Percentiles rank a stretch among this genome's conserved stretches.
Evolutionary conservation across 129 eudicot genomes (phyloP).

Genomic region (Cynara cardunculus): DNA sequence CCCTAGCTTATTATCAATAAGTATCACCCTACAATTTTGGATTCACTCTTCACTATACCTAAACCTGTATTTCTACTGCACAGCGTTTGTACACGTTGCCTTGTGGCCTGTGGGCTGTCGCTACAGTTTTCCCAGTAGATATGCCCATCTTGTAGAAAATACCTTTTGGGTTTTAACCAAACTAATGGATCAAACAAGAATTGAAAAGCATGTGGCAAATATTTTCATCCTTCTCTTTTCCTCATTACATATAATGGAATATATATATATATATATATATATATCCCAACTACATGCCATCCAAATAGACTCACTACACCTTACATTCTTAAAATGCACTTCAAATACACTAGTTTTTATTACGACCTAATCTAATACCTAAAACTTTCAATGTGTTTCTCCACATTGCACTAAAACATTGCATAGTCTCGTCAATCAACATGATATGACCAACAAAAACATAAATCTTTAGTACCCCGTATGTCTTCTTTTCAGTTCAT

Average conservation of each 20-base stretch:
- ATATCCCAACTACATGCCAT: background rate
- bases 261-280: background rate
- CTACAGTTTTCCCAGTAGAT: background rate
- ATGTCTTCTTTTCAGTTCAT: slow-evolving; percentile 7
- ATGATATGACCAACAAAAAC: background rate
- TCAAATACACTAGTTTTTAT: background rate
- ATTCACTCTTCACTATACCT: background rate
- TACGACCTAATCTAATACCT: background rate
- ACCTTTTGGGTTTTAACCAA: background rate
- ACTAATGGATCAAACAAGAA: background rate
- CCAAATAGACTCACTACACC: background rate
- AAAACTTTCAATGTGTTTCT: background rate
- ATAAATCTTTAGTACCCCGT: background rate
- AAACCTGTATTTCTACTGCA: background rate
- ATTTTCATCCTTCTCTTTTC: background rate
- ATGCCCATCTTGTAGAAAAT: background rate
- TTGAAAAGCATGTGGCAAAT: background rate
- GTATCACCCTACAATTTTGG: background rate
- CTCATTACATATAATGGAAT: background rate
- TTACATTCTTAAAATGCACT: background rate
- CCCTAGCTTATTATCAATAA: background rate
- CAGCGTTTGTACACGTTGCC: background rate
- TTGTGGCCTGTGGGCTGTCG: no score
- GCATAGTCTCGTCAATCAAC: background rate
- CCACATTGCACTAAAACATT: background rate